Base-by-base conservation (phyloP, 2,329 filamentous ascomycete species). In the Cytospora chrysosperma region DNA sequence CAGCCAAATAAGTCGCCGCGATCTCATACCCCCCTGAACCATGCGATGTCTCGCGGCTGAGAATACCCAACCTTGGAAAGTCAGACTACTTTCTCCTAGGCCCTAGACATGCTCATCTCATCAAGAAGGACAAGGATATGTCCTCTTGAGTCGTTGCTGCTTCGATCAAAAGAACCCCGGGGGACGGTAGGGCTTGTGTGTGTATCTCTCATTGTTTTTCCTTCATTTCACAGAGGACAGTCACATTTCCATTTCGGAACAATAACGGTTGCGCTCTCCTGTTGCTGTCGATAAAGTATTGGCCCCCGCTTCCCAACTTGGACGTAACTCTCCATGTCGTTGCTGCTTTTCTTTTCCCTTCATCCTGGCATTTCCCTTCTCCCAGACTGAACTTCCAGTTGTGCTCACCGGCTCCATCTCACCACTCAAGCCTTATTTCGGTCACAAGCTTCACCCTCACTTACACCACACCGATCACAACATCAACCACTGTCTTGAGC, bases 381-480 rank as follows among this genome's bases (percentile, higher is more conserved):
- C 37, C 47, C 34, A 15, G 32, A 51, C 51, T 21, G 43, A 37
- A 53, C 26, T 47, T 52, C n/a, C 24, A 37, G 26, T 49, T 30
- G 26, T 56, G 37, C 24, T 43, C 32, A 28, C 37, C 26, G 28
- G 15, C 37, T 28, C 27, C 30, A 52, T 56, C 32, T n/a, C 50
- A 52, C 9, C n/a, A 19, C 21, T 8, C 49, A 13, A n/a, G 21
- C 59, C 34, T 32, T 32, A 12, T 26, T 34, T 34, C 58, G 55
- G 51, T 55, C 40, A 32, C 37, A 62, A 62, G 30, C 51, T 37
- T 56, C 32, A 49, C 19, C 34, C n/a, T 40, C 28, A 50, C 62
- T 59, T 66, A 66, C 62, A 66, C 64, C 55, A 52, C 59, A 43
- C 62, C 32, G 55, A 59, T 58, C 62, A 66, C 62, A 61, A 52